These are phyloP conservation scores for Cryptosporidium ryanae DNA, from an alignment of 169 alveolate genomes.

Conservation along the genomic window DNA sequence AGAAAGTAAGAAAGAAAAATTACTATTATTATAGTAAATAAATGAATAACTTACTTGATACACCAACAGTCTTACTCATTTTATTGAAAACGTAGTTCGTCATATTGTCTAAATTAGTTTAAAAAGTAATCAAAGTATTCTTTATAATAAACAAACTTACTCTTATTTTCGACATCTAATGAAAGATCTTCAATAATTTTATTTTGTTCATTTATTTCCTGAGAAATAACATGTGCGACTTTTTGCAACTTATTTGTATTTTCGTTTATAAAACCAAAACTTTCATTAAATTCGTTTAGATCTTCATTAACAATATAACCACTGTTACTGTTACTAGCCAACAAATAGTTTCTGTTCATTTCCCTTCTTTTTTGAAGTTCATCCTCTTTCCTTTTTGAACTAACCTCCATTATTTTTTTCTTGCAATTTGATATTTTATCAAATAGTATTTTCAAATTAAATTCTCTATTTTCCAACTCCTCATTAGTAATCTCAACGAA, in stretches of 20 bases:
- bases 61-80: constrained; percentile 37
- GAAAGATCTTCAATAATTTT: constrained; percentile 29
- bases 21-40: neutral
- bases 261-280: constrained; percentile 14
- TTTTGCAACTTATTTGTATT: constrained; percentile 37
- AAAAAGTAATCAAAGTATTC: neutral
- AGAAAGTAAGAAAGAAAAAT: neutral
- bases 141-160: constrained; percentile 25
- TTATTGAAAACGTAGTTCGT: constrained; percentile 17
- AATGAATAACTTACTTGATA: constrained; percentile 54
- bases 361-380: constrained; percentile 7
- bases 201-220: constrained; percentile 68
- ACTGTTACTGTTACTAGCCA: neutral
- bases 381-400: neutral
- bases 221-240: constrained; percentile 53
- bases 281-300: constrained; percentile 8
- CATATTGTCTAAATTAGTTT: constrained; percentile 1
- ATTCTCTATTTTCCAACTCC: constrained; percentile 33
- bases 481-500: constrained; percentile 28
- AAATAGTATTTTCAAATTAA: constrained; percentile 1
- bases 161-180: constrained; percentile 13
- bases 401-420: neutral
- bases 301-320: neutral
- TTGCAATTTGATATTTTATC: constrained; percentile 18
- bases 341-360: constrained; percentile 22